Conservation (phyloP, 2,329 filamentous ascomycete genomes). For the Pleoardoris graminearum region DNA sequence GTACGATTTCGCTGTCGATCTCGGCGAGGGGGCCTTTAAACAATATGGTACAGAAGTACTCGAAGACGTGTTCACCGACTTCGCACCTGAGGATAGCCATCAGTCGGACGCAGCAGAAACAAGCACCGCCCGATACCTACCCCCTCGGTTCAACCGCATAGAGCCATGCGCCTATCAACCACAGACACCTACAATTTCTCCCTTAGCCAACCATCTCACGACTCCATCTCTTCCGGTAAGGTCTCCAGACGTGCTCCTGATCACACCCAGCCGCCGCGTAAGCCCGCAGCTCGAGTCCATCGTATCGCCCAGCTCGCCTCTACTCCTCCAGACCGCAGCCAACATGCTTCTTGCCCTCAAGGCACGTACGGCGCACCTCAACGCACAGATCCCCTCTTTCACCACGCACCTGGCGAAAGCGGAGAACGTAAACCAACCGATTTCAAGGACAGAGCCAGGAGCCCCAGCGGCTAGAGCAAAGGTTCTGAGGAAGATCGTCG, state of each 20-base stretch:
- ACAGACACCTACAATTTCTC: background rate
- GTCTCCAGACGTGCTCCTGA: conserved; percentile 1
- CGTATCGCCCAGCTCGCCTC: background rate
- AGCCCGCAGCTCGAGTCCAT: conserved; percentile 6
- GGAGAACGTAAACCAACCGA: no score
- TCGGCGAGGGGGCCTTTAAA: background rate
- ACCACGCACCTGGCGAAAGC: background rate
- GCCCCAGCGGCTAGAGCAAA: background rate
- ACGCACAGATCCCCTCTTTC: conserved; percentile 1
- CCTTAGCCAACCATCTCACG: background rate
- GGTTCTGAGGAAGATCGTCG: background rate
- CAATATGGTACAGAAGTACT: background rate
- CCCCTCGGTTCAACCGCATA: no score
- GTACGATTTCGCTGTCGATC: background rate
- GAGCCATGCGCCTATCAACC: background rate
- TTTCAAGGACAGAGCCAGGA: background rate
- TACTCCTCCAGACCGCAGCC: background rate
- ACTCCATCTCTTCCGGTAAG: background rate
- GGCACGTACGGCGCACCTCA: background rate
- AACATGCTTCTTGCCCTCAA: background rate
- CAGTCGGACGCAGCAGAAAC: background rate
- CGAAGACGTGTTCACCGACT: background rate
- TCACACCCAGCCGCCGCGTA: conserved; percentile 2
- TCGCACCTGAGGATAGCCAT: background rate
- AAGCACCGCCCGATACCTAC: background rate